Evolutionary conservation across 495 filamentous ascomycete genomes (phyloP).

Genomic region (Xylaria intraflava): DNA sequence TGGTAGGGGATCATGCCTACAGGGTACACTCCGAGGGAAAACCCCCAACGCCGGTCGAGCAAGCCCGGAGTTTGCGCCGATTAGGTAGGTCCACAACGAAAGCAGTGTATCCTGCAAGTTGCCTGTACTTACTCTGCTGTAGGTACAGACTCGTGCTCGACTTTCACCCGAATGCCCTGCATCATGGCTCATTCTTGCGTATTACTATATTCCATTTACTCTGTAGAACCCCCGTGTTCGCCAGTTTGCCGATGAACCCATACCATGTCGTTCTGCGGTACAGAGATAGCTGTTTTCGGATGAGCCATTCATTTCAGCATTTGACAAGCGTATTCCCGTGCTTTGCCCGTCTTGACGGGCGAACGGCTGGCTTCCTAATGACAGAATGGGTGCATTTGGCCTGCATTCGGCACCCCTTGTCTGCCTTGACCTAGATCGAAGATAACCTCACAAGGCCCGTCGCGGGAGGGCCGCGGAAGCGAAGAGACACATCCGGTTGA

Average conservation of each 20-base stretch:
- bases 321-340: not conserved
- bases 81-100: slow-evolving; percentile 9
- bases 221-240: not conserved
- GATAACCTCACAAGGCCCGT: slow-evolving; percentile 9
- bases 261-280: not conserved
- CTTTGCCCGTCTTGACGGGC: slow-evolving; percentile 1
- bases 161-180: slow-evolving; percentile 3
- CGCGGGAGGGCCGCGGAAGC: slow-evolving; percentile 12
- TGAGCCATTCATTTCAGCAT: not conserved
- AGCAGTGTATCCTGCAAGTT: not conserved
- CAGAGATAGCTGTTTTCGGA: not conserved
- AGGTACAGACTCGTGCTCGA: slow-evolving; percentile 3
- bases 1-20: too few species aligned
- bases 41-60: too few species aligned
- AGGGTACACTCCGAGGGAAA: too few species aligned
- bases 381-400: slow-evolving; percentile 5
- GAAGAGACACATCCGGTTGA: slow-evolving; percentile 7
- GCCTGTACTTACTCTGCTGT: too few species aligned
- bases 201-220: not conserved
- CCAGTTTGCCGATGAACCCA: not conserved
- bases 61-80: slow-evolving; percentile 5
- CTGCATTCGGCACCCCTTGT: slow-evolving; percentile 9
- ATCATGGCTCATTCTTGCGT: slow-evolving; percentile 1
- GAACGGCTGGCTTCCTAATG: slow-evolving; percentile 8
- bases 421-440: slow-evolving; percentile 8